phyloP scores from a whole-genome alignment of 345 rosid species.

The Arabidopsis arenosa region DNA sequence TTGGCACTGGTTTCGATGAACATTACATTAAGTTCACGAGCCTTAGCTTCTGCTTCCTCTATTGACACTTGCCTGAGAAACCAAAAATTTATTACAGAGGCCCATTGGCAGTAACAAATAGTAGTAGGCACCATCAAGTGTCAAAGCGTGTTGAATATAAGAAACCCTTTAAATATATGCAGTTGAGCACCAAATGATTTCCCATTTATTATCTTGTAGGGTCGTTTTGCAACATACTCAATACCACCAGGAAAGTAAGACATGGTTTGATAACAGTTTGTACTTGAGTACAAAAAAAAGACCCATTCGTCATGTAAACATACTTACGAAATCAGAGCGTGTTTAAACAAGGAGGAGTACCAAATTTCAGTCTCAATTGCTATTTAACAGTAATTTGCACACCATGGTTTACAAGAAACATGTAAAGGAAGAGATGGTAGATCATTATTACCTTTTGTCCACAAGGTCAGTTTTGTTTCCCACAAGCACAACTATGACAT shows the following conservation, averaged over 20 bases:
- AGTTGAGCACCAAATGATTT: constrained; percentile 34
- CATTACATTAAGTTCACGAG: constrained; percentile 84
- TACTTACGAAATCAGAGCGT: not conserved
- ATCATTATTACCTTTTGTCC: constrained; percentile 69
- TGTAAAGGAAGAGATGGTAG: not conserved
- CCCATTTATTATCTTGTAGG: constrained; percentile 35
- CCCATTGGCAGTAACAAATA: constrained; percentile 17
- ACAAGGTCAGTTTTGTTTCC: constrained; percentile 93
- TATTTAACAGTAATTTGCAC: constrained; percentile 12
- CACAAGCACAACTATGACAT: constrained; percentile 84
- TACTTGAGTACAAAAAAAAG: not conserved
- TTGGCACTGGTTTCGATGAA: constrained; percentile 93
- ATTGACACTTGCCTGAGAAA: constrained; percentile 84
- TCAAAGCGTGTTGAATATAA: constrained; percentile 33
- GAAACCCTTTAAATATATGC: constrained; percentile 25
- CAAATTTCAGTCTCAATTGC: not conserved
- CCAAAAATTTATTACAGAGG: constrained; percentile 30
- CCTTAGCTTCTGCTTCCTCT: constrained; percentile 91
- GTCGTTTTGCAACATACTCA: constrained; percentile 28
- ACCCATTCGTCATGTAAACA: not conserved
- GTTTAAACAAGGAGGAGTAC: not conserved
- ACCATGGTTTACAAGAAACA: not conserved
- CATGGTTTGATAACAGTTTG: not conserved
- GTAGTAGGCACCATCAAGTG: constrained; percentile 22
- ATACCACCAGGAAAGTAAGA: constrained; percentile 26